Evolutionary conservation across 2,329 filamentous ascomycete species (phyloP).

Genomic region (Colletotrichum agaves): DNA sequence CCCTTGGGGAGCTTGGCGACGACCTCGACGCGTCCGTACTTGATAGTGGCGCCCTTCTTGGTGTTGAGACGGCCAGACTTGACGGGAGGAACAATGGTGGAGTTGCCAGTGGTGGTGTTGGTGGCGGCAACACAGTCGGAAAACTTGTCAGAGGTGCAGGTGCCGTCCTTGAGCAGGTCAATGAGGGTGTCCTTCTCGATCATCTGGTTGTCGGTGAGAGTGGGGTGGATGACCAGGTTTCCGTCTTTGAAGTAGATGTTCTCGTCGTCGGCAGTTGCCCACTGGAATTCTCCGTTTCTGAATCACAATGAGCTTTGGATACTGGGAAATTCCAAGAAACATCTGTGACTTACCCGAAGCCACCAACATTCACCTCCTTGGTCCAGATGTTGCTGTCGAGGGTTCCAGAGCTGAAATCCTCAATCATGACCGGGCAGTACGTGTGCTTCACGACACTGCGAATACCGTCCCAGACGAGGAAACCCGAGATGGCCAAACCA

Average conservation of each 20-base stretch:
- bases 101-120: conserved; percentile 76
- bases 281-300: conserved; percentile 84
- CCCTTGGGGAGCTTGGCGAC: conserved; percentile 79
- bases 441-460: conserved; percentile 77
- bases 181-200: conserved; percentile 75
- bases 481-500: conserved; percentile 74
- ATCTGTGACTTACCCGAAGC: conserved; percentile 72
- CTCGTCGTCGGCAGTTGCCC: conserved; percentile 76
- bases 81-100: conserved; percentile 80
- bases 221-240: conserved; percentile 79
- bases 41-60: conserved; percentile 75
- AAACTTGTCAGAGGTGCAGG: conserved; percentile 70
- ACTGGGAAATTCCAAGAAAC: neutral
- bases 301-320: conserved; percentile 13
- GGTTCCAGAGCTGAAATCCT: conserved; percentile 69
- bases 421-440: conserved; percentile 75
- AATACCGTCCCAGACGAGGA: conserved; percentile 81
- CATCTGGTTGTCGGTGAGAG: conserved; percentile 74
- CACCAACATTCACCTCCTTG: conserved; percentile 79
- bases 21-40: conserved; percentile 85
- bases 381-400: conserved; percentile 74
- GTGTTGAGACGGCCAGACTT: conserved; percentile 84
- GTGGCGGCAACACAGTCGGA: conserved; percentile 75
- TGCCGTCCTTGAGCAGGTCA: conserved; percentile 72
- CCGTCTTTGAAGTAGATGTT: conserved; percentile 80